A percentile compares a stretch with the other conserved stretches of the same genome.
phyloP scores from a whole-genome alignment of 441 rosid genomes.

The Gossypium gossypioides region DNA sequence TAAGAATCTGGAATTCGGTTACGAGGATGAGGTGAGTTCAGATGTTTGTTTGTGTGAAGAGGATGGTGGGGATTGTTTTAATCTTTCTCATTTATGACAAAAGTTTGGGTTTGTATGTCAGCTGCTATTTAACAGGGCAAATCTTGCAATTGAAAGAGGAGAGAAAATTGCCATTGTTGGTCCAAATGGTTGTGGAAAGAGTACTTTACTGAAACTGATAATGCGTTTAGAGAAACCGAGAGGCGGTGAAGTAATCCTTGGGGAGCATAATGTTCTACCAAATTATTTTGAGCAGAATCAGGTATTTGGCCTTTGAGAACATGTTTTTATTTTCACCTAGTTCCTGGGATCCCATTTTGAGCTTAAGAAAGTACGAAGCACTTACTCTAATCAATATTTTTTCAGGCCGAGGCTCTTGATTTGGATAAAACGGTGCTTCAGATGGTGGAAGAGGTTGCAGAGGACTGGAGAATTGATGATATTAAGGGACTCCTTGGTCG shows the following conservation, averaged over 20 bases:
- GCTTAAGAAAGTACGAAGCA: background rate
- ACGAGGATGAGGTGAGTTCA: conserved; percentile 60
- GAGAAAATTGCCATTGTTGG: conserved; percentile 85
- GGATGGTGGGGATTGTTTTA: background rate
- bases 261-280: conserved; percentile 89
- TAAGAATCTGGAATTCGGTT: conserved; percentile 62
- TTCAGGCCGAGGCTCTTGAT: conserved; percentile 90
- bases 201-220: conserved; percentile 74
- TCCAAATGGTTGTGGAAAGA: conserved; percentile 93
- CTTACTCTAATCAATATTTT: conserved; percentile 16
- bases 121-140: conserved; percentile 64
- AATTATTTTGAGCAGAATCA: conserved; percentile 98
- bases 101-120: conserved; percentile 21
- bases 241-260: conserved; percentile 62
- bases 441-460: conserved; percentile 79
- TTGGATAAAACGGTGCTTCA: conserved; percentile 77
- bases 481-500: conserved; percentile 94
- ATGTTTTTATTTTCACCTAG: background rate
- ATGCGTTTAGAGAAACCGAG: conserved; percentile 69
- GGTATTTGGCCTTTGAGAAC: conserved; percentile 29
- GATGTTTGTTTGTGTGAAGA: background rate
- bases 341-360: background rate
- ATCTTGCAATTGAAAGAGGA: conserved; percentile 68
- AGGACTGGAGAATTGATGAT: conserved; percentile 88
- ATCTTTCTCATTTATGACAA: background rate